Evolutionary conservation across 306 rosid species (phyloP), one percentile per base, ranked within the genome.

Genomic region (Cyclanthera cordifolia): DNA sequence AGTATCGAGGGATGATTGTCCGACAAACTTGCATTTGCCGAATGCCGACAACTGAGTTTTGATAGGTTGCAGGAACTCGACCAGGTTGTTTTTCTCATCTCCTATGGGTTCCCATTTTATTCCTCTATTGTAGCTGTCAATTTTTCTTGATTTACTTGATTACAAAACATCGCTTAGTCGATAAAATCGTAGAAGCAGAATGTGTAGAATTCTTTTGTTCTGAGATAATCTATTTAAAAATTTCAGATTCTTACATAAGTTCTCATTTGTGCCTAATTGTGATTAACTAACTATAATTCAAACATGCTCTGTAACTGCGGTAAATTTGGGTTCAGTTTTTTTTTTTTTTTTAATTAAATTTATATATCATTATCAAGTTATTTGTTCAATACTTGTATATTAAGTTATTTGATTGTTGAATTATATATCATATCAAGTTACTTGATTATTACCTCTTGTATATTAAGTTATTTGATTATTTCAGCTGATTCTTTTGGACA

Each of bases 41-140:
- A 77, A 72, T 68, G 66, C 78, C 65, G 73, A 77, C 70, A 59
- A 77, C 77, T 48, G 70, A 81, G 79, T 81, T 61, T 61, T 77
- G 73, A 72, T 70, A 55, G 78, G 48, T 63, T 30, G 19, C 59
- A 30, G 79, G 59, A 73, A 59, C 76, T 72, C 55, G 8, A 32
- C 41, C 28, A 27, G 37, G 78, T 79, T 78, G 64, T 72, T 82
- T 70, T 79, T 48, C 53, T 53, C 76, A 73, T 47, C 65, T 73
- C 50, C 72, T 63, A 64, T 20, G 73, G 74, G 65, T 72, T 78
- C 48, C 53, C 74, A 59, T 34, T 71, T 59, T 79, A 27, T 21
- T 72, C 24, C 5, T 51, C 52, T 59, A 53, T 19, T 66, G 79
- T 79, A 90, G 87, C 79, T 78, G 16, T 65, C 54, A 66, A 66